Evolutionary conservation across 257 asterid species (phyloP), one percentile per base, ranked within the genome.

Genomic region (Hygrophila difformis): DNA sequence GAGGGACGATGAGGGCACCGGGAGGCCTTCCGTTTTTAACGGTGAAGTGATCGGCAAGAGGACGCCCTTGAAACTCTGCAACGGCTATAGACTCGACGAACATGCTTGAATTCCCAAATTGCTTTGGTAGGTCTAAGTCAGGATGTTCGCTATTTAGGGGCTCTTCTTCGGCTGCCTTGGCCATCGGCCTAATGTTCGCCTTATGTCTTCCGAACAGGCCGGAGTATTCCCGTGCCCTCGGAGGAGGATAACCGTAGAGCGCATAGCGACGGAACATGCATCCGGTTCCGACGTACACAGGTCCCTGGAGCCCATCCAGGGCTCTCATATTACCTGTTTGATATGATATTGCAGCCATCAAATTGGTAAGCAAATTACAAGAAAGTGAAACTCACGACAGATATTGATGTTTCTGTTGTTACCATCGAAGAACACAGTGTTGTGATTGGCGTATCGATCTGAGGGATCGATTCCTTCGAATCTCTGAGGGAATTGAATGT

Each of bases 381-480:
- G 8, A 18, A 52, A 15, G 41, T 24, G 22, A 24, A 12, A 10
- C 2, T 13, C 22, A 1, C 20, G 14, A 47, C 17, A n/a, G 18
- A 12, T 17, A 39, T 15, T 33, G 37, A 12, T 2, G 37, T 4
- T 33, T 4, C 2, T 10, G 42, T 43, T 36, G 55, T 66, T 66
- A 87, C 97, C 97, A 47, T 89, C 96, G 29, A 89, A 89, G 56
- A 89, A 89, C 43, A 89, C 98, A 1, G 94, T 85, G 62, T 89
- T 89, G 44, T 89, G 98, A 46, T 89, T 89, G 18, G 96, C 98
- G 42, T 89, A 89, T 77, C 98, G 59, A 49, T 89, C 98, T 0
- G 98, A 89, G 23, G 98, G 98, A 69, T 89, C 98, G 3, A 89
- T 80, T 8, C 98, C 98, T 59, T 89, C 98, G 17, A 89, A 89